Percentiles rank a stretch among this genome's conserved stretches.
Conservation (phyloP, 768 basidiomycete species). For the Asterophora parasitica region DNA sequence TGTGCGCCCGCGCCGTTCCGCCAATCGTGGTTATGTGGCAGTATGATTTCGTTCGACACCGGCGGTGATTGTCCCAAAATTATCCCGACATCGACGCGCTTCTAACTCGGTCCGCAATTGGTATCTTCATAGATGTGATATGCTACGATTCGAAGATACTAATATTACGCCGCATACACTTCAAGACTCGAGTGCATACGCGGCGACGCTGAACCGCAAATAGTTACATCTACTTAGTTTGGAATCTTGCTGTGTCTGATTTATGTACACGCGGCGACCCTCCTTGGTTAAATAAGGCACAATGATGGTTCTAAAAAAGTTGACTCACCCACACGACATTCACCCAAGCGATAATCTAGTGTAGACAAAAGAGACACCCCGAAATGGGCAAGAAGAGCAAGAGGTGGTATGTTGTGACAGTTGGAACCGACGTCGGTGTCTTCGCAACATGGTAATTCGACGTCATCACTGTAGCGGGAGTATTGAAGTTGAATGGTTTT, state of each 20-base stretch:
- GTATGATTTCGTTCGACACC: conserved; percentile 37
- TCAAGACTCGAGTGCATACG: no score
- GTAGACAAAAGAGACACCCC: no score
- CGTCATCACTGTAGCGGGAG: neutral
- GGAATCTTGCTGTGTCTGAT: no score
- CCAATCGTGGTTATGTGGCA: conserved; percentile 69
- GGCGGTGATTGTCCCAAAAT: neutral
- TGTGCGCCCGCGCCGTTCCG: conserved; percentile 59
- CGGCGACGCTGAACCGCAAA: neutral
- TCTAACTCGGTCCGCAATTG: neutral
- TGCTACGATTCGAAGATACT: neutral
- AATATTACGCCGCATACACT: neutral
- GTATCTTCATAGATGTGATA: neutral
- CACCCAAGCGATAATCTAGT: no score
- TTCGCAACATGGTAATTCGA: conserved; percentile 32
- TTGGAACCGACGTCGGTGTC: conserved; percentile 34
- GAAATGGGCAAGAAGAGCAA: conserved; percentile 26
- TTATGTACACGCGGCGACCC: no score
- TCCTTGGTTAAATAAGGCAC: no score
- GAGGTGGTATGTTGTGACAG: conserved; percentile 40
- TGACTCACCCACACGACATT: no score
- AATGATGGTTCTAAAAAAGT: no score
- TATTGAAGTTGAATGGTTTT: neutral
- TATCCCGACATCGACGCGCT: no score
- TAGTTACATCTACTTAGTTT: neutral